phyloP scores from a whole-genome alignment of 768 basidiomycete species.

The Podaxis sp. region DNA sequence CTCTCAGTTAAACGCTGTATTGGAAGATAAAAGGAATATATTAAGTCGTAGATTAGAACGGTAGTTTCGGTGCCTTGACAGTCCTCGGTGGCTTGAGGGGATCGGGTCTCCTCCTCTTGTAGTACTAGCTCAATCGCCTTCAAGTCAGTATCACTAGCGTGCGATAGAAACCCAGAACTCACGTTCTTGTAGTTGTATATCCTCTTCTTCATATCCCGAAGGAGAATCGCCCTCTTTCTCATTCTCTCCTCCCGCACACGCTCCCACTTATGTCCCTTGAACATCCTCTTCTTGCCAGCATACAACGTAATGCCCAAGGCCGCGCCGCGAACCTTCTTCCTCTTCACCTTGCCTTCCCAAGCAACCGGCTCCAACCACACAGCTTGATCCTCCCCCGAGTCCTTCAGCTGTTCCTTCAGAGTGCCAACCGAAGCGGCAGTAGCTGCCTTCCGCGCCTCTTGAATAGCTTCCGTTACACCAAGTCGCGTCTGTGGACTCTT shows the following conservation, averaged over 20 bases:
- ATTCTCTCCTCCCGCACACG: conserved; percentile 48
- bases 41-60: conserved; percentile 44
- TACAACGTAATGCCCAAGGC: conserved; percentile 67
- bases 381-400: conserved; percentile 6
- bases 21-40: conserved; percentile 3
- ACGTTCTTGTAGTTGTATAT: conserved; percentile 67
- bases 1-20: neutral
- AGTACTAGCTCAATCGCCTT: conserved; percentile 33
- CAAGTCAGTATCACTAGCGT: neutral
- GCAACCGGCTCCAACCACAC: conserved; percentile 34
- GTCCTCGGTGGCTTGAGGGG: conserved; percentile 56
- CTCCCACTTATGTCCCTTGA: conserved; percentile 93
- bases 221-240: conserved; percentile 50
- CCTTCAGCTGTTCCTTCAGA: conserved; percentile 13
- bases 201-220: conserved; percentile 71
- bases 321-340: conserved; percentile 45
- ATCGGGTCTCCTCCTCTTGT: conserved; percentile 51
- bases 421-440: conserved; percentile 4
- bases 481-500: conserved; percentile 37
- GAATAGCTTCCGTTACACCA: conserved; percentile 4
- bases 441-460: conserved; percentile 14
- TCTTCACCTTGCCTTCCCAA: conserved; percentile 45
- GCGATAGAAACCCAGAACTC: conserved; percentile 26
- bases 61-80: conserved; percentile 54
- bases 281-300: conserved; percentile 79